These are phyloP conservation scores for Schoenoplectus tabernaemontani DNA, from an alignment of 202 grass and related monocot genomes.

Conservation along the genomic window DNA sequence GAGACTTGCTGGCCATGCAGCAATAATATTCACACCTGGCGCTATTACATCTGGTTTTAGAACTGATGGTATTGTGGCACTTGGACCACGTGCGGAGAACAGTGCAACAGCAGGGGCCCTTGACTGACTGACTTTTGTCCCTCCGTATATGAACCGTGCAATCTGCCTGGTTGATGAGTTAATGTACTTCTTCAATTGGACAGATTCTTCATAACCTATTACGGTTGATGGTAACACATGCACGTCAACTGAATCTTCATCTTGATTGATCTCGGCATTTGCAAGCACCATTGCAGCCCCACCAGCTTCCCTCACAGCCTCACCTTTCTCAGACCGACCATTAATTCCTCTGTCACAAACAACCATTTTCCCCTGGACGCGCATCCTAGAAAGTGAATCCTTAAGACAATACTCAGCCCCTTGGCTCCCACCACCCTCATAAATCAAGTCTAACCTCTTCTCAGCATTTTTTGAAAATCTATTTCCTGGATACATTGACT, in stretches of 20 bases:
- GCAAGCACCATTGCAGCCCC: constrained; percentile 66
- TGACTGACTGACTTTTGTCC: constrained; percentile 42
- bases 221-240: constrained; percentile 59
- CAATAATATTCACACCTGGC: constrained; percentile 87
- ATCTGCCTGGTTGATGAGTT: constrained; percentile 30
- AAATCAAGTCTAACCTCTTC: constrained; percentile 60
- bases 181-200: constrained; percentile 60
- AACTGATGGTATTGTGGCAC: constrained; percentile 62
- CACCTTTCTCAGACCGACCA: constrained; percentile 66
- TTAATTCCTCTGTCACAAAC: constrained; percentile 67
- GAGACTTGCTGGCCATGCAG: constrained; percentile 58
- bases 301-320: constrained; percentile 50
- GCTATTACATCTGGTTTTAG: constrained; percentile 75
- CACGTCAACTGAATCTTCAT: constrained; percentile 71
- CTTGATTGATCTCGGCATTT: constrained; percentile 54
- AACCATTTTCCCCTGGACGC: constrained; percentile 63
- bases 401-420: constrained; percentile 60
- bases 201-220: constrained; percentile 48
- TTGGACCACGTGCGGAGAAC: constrained; percentile 68
- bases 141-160: constrained; percentile 48
- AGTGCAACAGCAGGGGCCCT: constrained; percentile 54
- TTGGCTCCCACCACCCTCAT: constrained; percentile 37
- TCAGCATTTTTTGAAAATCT: constrained; percentile 54
- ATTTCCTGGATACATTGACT: constrained; percentile 78
- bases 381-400: constrained; percentile 35